Evolutionary conservation across 768 basidiomycete genomes (phyloP), one percentile per base, ranked within the genome.

Genomic region (Agrocybe pediades): DNA sequence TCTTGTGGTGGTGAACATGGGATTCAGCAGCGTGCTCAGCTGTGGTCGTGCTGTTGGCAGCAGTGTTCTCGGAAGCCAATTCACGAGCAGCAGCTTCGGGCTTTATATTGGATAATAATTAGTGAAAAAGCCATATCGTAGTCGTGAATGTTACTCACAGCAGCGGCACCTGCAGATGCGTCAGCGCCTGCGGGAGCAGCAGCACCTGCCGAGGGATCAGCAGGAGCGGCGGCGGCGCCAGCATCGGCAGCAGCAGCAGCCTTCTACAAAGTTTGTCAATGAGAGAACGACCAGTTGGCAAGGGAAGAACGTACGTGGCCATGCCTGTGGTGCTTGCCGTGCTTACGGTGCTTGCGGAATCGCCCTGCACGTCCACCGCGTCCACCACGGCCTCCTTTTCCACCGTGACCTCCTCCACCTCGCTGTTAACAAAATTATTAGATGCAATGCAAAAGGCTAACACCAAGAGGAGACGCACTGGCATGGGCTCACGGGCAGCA

Each of bases 321-420:
- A 45, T 53, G 44, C 27, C 50, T 33, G 50, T 51, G n/a, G 41
- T 43, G 50, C 17, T 46, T 44, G 17, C 52, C 24, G 15, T 44
- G 33, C 47, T 29, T 54, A 47, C 46, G 30, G n/a, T 46, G 46
- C 21, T 30, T 46, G 21, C 46, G n/a, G 23, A 15, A 43, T 6
- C 11, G 17, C 17, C 41, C 8, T 15, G 20, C 11, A 43, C 8
- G 17, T 43, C n/a, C n/a, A 45, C 23, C 26, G 26, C 24, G 23
- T 45, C 23, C 44, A 21, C 23, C 2, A 6, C 24, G 2, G 39
- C 33, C 36, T 8, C n/a, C 11, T 25, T 46, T 46, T 25, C 44
- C 23, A 27, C 44, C n/a, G n/a, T 46, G 1, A 17, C 20, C 7
- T 20, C 21, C 43, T 46, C 45, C 45, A 19, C 45, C 26, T n/a